These are phyloP conservation scores for Suillus plorans DNA, from an alignment of 768 basidiomycete species.

Conservation along the genomic window DNA sequence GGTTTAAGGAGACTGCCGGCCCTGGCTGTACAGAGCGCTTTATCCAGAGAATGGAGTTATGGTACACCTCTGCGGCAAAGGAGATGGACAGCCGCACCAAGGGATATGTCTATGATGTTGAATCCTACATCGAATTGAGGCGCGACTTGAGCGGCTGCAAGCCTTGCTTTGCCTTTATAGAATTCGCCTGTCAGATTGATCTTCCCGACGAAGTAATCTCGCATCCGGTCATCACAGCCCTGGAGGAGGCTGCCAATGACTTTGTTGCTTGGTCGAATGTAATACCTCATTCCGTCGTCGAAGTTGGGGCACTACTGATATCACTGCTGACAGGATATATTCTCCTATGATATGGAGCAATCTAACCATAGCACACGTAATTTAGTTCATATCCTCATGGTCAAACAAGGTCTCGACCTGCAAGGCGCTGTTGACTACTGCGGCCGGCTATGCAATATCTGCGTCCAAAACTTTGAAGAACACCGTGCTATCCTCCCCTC, in stretches of 20 bases:
- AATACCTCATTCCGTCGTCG: constrained; percentile 8
- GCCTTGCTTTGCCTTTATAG: neutral
- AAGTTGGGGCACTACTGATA: constrained; percentile 1
- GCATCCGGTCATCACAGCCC: constrained; percentile 45
- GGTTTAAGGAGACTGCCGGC: constrained; percentile 37
- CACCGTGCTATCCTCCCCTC: neutral
- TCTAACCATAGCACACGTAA: neutral
- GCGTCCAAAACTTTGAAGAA: neutral
- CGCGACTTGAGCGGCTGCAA: constrained; percentile 32
- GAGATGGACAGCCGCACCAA: constrained; percentile 43
- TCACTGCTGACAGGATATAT: neutral
- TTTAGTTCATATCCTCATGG: neutral
- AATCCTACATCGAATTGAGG: constrained; percentile 52
- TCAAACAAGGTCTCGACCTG: neutral
- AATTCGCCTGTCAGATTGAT: constrained; percentile 32
- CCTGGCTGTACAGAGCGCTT: constrained; percentile 34
- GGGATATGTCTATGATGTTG: constrained; percentile 39
- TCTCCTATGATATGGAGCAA: neutral
- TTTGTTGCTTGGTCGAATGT: constrained; percentile 50
- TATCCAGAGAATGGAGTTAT: constrained; percentile 30
- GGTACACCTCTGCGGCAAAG: constrained; percentile 39
- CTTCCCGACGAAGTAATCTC: constrained; percentile 54
- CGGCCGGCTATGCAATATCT: neutral
- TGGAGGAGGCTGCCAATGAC: constrained; percentile 49
- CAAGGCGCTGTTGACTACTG: neutral